These are phyloP conservation scores for Glycyrrhiza uralensis DNA, from an alignment of 306 rosid genomes.

Conservation along the genomic window DNA sequence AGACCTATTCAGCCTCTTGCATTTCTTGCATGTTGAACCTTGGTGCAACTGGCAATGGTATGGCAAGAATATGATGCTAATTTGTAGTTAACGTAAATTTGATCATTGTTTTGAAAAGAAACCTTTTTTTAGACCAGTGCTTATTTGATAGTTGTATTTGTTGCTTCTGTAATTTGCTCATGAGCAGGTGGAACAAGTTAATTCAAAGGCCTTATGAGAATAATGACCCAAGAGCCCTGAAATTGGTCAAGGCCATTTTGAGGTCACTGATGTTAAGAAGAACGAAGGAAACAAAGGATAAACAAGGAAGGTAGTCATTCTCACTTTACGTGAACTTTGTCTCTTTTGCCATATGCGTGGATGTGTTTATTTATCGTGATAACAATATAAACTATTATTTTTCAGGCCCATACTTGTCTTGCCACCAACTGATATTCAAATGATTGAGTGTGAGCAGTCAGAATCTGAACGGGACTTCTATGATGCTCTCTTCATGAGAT, in stretches of 20 bases:
- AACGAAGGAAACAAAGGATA: constrained; percentile 77
- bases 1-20: constrained; percentile 74
- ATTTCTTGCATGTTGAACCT: constrained; percentile 86
- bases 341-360: not conserved
- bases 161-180: not conserved
- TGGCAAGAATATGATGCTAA: constrained; percentile 3
- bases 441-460: constrained; percentile 70
- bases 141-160: not conserved
- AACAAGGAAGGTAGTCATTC: constrained; percentile 58
- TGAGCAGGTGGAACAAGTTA: constrained; percentile 73
- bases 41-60: constrained; percentile 93
- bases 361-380: not conserved
- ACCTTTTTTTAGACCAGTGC: not conserved
- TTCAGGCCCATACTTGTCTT: constrained; percentile 77
- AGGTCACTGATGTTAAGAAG: constrained; percentile 80
- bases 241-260: constrained; percentile 72
- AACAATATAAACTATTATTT: constrained; percentile 16
- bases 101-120: not conserved
- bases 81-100: not conserved
- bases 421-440: constrained; percentile 68
- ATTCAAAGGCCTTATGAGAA: constrained; percentile 75
- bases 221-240: constrained; percentile 66
- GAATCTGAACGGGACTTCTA: constrained; percentile 79
- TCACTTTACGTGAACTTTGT: not conserved
- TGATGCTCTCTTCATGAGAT: constrained; percentile 66